These are phyloP conservation scores for Lonicera japonica DNA, from an alignment of 129 eudicot species.

Conservation along the genomic window DNA sequence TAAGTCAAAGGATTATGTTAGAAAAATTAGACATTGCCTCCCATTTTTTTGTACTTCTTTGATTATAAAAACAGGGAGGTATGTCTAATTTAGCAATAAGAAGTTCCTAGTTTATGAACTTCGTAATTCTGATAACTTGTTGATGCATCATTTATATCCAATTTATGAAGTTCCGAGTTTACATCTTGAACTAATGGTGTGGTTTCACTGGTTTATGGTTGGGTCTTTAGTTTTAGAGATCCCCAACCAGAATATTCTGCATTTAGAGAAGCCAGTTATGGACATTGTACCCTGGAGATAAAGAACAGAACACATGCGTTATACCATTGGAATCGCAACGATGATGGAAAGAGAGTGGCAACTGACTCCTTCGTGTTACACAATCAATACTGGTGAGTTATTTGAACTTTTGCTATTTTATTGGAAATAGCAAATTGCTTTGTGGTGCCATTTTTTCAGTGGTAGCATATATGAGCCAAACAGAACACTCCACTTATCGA, in stretches of 20 bases:
- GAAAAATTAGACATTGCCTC: too few species aligned
- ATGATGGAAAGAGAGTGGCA: slow-evolving; percentile 74
- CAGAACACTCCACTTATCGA: neutral
- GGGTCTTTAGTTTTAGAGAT: slow-evolving; percentile 48
- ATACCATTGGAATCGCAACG: slow-evolving; percentile 92
- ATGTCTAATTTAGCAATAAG: too few species aligned
- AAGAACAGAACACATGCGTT: slow-evolving; percentile 90
- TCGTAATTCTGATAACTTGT: neutral
- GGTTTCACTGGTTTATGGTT: neutral
- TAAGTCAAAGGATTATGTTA: too few species aligned
- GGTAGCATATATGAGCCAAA: too few species aligned
- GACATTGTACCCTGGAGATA: slow-evolving; percentile 82
- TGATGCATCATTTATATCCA: too few species aligned
- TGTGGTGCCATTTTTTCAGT: neutral
- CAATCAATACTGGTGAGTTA: slow-evolving; percentile 81
- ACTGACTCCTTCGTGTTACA: slow-evolving; percentile 60
- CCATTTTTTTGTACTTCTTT: too few species aligned
- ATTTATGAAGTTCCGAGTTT: neutral
- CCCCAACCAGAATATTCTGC: slow-evolving; percentile 98
- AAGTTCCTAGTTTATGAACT: too few species aligned
- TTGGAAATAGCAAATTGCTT: neutral
- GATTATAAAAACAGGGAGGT: too few species aligned
- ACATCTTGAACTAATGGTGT: neutral
- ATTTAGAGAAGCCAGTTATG: slow-evolving; percentile 93
- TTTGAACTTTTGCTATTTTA: neutral